Base-by-base conservation (phyloP, 2,329 filamentous ascomycete species). In the Microsporum canis region DNA sequence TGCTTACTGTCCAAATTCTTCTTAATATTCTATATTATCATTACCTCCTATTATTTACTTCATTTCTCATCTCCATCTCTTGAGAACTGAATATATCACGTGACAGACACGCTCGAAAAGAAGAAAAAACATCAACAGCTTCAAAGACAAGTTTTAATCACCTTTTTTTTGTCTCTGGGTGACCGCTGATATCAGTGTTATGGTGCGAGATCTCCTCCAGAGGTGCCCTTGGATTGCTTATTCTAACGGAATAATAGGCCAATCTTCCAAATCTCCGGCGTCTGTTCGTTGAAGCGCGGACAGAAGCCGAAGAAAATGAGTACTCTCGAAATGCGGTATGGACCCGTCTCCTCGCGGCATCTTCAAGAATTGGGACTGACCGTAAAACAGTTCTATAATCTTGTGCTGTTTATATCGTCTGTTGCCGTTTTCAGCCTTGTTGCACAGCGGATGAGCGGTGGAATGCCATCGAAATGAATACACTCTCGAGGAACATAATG, bases 401-500 rank as follows among this genome's bases (percentile, higher is more conserved):
- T 95, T 0, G 91, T 96, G 0, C 79, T 97, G 1, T 99, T 97
- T 77, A 92, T 99, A 80, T 94, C 91, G 29, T 96, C 94, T 0
- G 88, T 99, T 29, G 91, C 92, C 5, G 85, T 96, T 63, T 96
- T 97, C 78, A 95, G 92, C 72, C 78, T 99, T 63, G 86, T 94
- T 63, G 94, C 92, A 33, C 94, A 99, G 71, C 87, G 88, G 66
- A 88, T 96, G 82, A 80, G 79, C 63, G 75, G 74, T 31, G 70
- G 69, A 57, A 76, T 74, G 63, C 62, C 69, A 23, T 66, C 68
- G 43, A 57, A 39, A 41, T 49, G 38, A 41, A 34, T 38, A 33
- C 47, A 10, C 7, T n/a, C 27, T 31, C 12, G 47, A 57, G 58
- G 27, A 58, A 62, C 57, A 57, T 55, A 60, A 62, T 62, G 31